Evolutionary conservation across 257 asterid genomes (phyloP), one percentile per base, ranked within the genome.

Genomic region (Avicennia marina): DNA sequence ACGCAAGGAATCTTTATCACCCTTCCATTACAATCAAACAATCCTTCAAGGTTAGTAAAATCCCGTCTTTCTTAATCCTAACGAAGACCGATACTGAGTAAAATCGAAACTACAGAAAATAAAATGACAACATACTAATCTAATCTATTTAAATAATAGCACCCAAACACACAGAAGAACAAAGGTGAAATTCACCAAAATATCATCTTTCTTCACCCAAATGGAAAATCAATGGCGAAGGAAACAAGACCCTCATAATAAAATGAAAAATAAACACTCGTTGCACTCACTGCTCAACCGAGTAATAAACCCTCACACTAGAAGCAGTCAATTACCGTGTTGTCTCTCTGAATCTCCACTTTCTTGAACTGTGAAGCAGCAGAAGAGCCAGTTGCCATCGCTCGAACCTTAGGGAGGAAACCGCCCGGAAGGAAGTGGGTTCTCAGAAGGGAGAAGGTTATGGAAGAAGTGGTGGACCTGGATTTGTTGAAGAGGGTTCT

Each of bases 311-410:
- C 11, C 6, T 51, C 3, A 38, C 10, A 44, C 26, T 12, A 7
- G 29, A 44, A 20, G 54, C 25, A 54, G 9, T 22, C 72, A 15
- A 9, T 68, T 64, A 91, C 97, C 56, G 80, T 76, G 69, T 81
- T 66, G 44, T 71, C 97, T 49, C 95, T 81, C 66, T 81, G 95
- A 77, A 91, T 85, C 84, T 78, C 87, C 29, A 91, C 74, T 62
- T 83, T 91, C 72, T 74, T 83, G 87, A 91, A 83, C 33, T 89
- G 81, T n/a, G 93, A 71, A 26, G 89, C 56, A 22, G 77, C 65
- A 25, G 79, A 57, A 34, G 94, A 65, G 21, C 66, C 78, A 18
- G 96, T 67, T 6, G 87, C 94, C 98, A 91, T 91, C 7, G 94
- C n/a, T n/a, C n/a, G 84, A 67, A 82, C 68, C 53, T 63, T 84